Conservation (phyloP, 2,329 filamentous ascomycete genomes). For the Sclerotinia minor region DNA sequence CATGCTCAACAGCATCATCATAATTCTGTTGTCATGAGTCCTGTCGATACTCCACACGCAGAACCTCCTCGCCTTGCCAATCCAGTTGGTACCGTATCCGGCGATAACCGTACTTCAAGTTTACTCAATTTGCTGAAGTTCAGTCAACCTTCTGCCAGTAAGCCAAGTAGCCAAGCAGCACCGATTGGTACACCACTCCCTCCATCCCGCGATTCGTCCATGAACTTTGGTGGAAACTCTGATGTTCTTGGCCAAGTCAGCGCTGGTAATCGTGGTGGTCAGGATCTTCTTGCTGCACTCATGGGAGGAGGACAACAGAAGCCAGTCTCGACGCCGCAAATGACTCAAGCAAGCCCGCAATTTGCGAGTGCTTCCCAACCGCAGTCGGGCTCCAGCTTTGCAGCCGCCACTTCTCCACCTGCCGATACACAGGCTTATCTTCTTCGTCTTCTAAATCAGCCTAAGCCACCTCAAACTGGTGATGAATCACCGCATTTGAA, state of each 20-base stretch:
- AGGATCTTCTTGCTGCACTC: conserved; percentile 41
- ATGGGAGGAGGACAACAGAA: conserved; percentile 37
- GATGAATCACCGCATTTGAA: conserved; percentile 40
- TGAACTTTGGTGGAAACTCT: conserved; percentile 31
- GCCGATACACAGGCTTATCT: conserved; percentile 81
- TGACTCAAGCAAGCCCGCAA: conserved; percentile 31
- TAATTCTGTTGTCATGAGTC: conserved; percentile 59
- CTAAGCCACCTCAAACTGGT: conserved; percentile 63
- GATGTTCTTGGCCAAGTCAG: conserved; percentile 32
- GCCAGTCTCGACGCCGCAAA: conserved; percentile 29
- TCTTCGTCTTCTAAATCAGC: conserved; percentile 79
- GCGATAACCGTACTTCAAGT: conserved; percentile 53
- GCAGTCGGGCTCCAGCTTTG: conserved; percentile 30
- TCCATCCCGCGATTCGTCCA: conserved; percentile 37
- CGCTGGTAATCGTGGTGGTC: conserved; percentile 29
- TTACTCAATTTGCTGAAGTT: conserved; percentile 67
- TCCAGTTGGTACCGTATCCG: conserved; percentile 39
- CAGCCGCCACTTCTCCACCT: conserved; percentile 54
- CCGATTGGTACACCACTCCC: conserved; percentile 39
- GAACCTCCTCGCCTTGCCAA: conserved; percentile 44
- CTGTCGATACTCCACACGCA: conserved; percentile 46
- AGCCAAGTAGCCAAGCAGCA: conserved; percentile 30
- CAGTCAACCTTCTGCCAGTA: conserved; percentile 48
- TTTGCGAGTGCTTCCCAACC: conserved; percentile 35
- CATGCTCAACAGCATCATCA: conserved; percentile 56